Evolutionary conservation across 2,329 filamentous ascomycete genomes (phyloP).

Genomic region (Pseudogymnoascus sp.): DNA sequence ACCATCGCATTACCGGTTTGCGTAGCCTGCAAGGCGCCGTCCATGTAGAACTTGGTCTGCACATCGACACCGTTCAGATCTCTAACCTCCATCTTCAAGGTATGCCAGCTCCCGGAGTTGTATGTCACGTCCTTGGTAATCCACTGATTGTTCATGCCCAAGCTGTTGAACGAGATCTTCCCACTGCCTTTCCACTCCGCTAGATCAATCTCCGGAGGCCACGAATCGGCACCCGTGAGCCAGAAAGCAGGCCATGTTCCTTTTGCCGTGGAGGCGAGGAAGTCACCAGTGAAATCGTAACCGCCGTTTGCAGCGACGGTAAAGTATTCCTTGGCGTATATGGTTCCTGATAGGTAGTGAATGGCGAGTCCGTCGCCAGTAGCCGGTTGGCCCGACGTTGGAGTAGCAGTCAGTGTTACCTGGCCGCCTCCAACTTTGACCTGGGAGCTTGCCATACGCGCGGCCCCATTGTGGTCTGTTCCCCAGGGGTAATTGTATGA

Average conservation of each 20-base stretch:
- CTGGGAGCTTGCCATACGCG: constrained; percentile 43
- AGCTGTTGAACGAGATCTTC: constrained; percentile 49
- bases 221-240: constrained; percentile 45
- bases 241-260: constrained; percentile 51
- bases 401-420: constrained; percentile 17
- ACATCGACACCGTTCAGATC: constrained; percentile 44
- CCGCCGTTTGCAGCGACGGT: constrained; percentile 32
- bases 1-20: constrained; percentile 43
- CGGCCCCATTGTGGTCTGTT: constrained; percentile 48
- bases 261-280: constrained; percentile 33
- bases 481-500: constrained; percentile 50
- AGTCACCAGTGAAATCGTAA: constrained; percentile 32
- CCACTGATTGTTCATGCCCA: constrained; percentile 41
- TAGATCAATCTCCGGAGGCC: constrained; percentile 53
- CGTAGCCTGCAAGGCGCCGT: constrained; percentile 40
- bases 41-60: constrained; percentile 46
- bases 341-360: constrained; percentile 40
- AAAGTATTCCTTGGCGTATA: constrained; percentile 36
- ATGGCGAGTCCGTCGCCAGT: constrained; percentile 31
- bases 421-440: constrained; percentile 29
- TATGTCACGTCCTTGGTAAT: constrained; percentile 42
- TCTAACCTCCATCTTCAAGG: constrained; percentile 41
- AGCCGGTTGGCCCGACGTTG: constrained; percentile 22
- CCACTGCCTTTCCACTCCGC: constrained; percentile 52
- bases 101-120: constrained; percentile 38